Evolutionary conservation across 768 basidiomycete genomes (phyloP), one percentile per base, ranked within the genome.

Genomic region (Auriscalpium vulgare): DNA sequence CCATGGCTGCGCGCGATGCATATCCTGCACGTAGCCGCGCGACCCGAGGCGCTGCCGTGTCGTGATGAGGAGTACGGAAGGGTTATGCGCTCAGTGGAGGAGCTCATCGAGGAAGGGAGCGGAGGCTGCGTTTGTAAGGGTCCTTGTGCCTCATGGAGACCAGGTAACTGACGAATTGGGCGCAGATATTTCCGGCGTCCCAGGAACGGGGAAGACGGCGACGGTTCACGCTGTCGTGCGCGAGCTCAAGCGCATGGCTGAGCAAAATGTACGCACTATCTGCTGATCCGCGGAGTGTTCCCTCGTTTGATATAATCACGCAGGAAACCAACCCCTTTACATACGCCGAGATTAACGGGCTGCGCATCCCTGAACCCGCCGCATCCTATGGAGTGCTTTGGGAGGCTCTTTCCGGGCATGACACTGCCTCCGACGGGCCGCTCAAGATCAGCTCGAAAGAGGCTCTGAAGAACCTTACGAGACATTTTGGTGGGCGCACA

Each of bases 171-270:
- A 37, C 50, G 19, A 23, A 11, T 35, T 48, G 14, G 8, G 29
- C 56, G 13, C 53, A 97, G 95, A 98, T 70, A 97, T 98, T 49
- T 94, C 95, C 8, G 95, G 97, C 9, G 93, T 97, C 8, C 97
- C 95, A n/a, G 95, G 97, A 8, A 98, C 95, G 2, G 95, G 97
- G 9, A 99, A 98, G 72, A 99, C 97, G 0, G 97, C 97, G 0
- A 98, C 97, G 0, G 94, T 98, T 0, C 95, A 97, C 63, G 89
- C 88, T 1, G 87, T 97, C 23, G 82, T 98, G 36, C 80, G 90
- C 38, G 91, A 95, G 66, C 76, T 98, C 10, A 94, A 91, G 66
- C 78, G 85, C 40, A 90, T 95, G 83, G 94, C 94, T 1, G 80
- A 88, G 66, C 77, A 82, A 54, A 84, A 82, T 60, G 91, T 92